A percentile compares a stretch with the other conserved stretches of the same genome.
Evolutionary conservation across 306 rosid genomes (phyloP).

Genomic region (Gleditsia sinensis): DNA sequence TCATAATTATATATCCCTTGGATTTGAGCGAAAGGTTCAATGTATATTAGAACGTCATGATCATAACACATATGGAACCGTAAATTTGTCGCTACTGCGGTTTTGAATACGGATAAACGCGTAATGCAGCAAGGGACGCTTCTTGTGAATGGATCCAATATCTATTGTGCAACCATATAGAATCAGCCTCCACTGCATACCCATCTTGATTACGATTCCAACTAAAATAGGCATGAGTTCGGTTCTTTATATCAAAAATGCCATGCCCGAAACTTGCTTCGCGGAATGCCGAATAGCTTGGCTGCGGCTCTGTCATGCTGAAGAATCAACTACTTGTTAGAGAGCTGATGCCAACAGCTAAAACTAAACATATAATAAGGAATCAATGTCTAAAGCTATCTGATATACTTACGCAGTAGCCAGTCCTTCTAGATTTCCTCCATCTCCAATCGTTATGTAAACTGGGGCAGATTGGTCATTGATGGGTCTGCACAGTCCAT

Average conservation of each 20-base stretch:
- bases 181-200: slow-evolving; percentile 63
- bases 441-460: slow-evolving; percentile 82
- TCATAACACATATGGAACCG: not conserved
- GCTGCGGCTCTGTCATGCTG: slow-evolving; percentile 84
- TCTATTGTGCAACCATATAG: slow-evolving; percentile 56
- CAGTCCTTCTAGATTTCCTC: slow-evolving; percentile 84
- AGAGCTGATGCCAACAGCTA: not conserved
- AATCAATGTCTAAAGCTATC: not conserved
- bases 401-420: slow-evolving; percentile 49
- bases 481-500: slow-evolving; percentile 55
- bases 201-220: slow-evolving; percentile 74
- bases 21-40: not conserved
- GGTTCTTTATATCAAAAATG: slow-evolving; percentile 58
- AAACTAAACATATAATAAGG: not conserved
- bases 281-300: slow-evolving; percentile 70
- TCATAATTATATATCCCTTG: not conserved
- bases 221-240: slow-evolving; percentile 54
- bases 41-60: too few species aligned
- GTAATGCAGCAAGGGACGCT: not conserved
- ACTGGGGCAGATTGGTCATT: slow-evolving; percentile 59
- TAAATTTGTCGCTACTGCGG: not conserved
- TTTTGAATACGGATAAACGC: too few species aligned
- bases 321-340: not conserved
- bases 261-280: slow-evolving; percentile 85
- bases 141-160: slow-evolving; percentile 35